Evolutionary conservation across 306 rosid genomes (phyloP), one percentile per base, ranked within the genome.

Genomic region (Canavalia ensiformis): DNA sequence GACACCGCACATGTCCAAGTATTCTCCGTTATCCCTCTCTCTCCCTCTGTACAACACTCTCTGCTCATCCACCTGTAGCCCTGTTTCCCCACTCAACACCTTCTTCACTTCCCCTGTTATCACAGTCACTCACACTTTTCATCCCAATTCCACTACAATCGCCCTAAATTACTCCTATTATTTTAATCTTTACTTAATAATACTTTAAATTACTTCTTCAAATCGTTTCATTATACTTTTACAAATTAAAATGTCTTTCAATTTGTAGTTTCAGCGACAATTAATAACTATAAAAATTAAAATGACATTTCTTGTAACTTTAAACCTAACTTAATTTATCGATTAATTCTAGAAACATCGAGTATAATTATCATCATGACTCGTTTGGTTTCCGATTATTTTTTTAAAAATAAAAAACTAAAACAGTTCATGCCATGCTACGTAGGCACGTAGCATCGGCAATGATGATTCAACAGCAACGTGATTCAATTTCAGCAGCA

Each of bases 31-130:
- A 44, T 89, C 93, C 73, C 97, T 45, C 87, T 90, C 94, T 63
- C 78, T 92, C 3, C 94, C 96, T 81, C 88, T 69, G 87, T 79
- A 94, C 5, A 89, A 31, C 18, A 90, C 11, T 77, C 83, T 87
- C 86, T 94, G 97, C 41, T 92, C 97, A 18, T 71, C 82, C 0
- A 80, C 81, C 76, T 86, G 78, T 35, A 94, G 51, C 78, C 96
- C 94, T 0, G 89, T 92, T 86, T 88, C 87, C 28, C 57, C 89
- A 66, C 90, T 63, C 62, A 92, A 67, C 39, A 82, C 8, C 93
- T 91, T 90, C 94, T 94, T 94, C 92, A 94, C 84, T 76, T 89
- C 97, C 75, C 96, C 98, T 94, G 92, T 13, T 68, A 79, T 6
- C 33, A 30, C 37, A 41, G 39, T 51, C 30, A 64, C 30, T 37